Conservation (phyloP, 78 protist genomes). For the Polysphondylium violaceum region DNA sequence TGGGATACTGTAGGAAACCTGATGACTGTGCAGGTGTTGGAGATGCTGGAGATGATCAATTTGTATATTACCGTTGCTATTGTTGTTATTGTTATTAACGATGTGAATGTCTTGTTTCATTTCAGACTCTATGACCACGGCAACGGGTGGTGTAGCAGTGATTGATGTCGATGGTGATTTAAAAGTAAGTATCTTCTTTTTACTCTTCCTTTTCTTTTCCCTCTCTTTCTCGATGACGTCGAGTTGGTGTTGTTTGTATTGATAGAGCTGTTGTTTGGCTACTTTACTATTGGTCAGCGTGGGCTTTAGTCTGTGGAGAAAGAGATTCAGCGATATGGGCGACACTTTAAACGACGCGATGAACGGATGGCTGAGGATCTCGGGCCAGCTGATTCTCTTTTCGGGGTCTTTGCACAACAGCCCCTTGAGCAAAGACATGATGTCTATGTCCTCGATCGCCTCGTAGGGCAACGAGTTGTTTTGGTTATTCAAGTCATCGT, state of each 20-base stretch:
- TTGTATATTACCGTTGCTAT: not conserved
- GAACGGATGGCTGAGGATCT: conserved; percentile 88
- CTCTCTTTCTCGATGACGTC: no score
- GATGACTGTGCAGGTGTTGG: no score
- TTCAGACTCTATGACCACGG: no score
- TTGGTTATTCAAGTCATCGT: no score
- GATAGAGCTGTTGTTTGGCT: not conserved
- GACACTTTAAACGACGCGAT: conserved; percentile 34
- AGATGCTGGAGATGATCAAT: no score
- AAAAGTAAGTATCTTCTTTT: not conserved
- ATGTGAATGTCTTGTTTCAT: no score
- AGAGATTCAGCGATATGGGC: no score
- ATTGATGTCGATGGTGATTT: conserved; percentile 1
- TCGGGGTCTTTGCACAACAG: conserved; percentile 87
- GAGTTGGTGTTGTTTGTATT: not conserved
- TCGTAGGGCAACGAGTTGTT: no score
- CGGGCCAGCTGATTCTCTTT: conserved; percentile 91
- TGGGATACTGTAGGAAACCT: no score
- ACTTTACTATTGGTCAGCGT: not conserved
- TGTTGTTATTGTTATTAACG: not conserved
- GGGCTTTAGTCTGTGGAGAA: not conserved
- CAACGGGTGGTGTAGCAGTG: not conserved
- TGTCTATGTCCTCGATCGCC: conserved; percentile 18
- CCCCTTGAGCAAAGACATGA: conserved; percentile 29
- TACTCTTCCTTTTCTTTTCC: not conserved